These are phyloP conservation scores for Linnemannia schmuckeri DNA, from an alignment of 192 early-diverging fungal species.

Conservation along the genomic window DNA sequence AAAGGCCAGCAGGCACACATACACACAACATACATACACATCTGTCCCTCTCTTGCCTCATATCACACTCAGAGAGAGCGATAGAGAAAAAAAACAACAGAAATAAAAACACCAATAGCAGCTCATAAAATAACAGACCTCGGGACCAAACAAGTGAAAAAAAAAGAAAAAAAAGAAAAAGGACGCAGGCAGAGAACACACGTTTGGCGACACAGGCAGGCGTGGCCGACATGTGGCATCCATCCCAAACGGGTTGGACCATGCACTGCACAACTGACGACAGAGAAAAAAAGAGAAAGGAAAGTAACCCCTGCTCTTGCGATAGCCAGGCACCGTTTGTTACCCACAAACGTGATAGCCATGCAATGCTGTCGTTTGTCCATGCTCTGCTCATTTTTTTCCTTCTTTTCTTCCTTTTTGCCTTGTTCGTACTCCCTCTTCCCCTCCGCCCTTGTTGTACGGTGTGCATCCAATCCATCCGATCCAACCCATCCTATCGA, in stretches of 20 bases:
- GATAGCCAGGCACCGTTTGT: conserved; percentile 7
- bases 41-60: not conserved
- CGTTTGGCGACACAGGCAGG: conserved; percentile 2
- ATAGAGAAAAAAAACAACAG: not conserved
- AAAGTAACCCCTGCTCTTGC: not conserved
- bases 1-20: not conserved
- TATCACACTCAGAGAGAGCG: conserved; percentile 3
- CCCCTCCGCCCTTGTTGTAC: not conserved
- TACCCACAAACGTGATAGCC: conserved; percentile 7
- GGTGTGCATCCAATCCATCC: conserved; percentile 4
- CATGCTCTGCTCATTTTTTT: not conserved
- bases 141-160: not conserved
- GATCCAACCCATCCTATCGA: conserved; percentile 16
- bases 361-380: not conserved
- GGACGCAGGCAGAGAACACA: conserved; percentile 3
- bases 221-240: conserved; percentile 47
- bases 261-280: conserved; percentile 29
- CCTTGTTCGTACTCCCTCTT: not conserved
- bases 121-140: conserved; percentile 2
- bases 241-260: conserved; percentile 35
- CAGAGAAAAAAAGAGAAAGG: conserved; percentile 4
- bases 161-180: conserved; percentile 9
- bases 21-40: not conserved
- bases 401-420: not conserved
- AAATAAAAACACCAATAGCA: not conserved